Conservation (phyloP, 345 rosid species). For the Populus simonii region DNA sequence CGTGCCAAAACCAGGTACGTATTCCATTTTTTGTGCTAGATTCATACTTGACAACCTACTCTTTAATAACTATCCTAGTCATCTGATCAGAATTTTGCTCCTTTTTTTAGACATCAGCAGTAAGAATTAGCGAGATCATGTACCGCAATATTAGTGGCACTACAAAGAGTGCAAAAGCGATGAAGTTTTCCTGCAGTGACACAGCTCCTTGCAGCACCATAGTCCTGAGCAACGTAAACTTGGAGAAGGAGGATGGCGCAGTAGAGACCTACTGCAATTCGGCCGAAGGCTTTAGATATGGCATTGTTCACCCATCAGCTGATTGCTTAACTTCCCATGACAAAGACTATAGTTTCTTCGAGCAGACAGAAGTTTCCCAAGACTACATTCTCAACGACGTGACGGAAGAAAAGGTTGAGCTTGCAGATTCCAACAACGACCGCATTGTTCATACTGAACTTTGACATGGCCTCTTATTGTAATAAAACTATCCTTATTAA, state of each 20-base stretch:
- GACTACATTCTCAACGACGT: not conserved
- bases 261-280: conserved; percentile 92
- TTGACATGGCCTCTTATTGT: conserved; percentile 17
- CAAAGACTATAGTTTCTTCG: conserved; percentile 29
- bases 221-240: conserved; percentile 69
- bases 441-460: conserved; percentile 60
- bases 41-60: not conserved
- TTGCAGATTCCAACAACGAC: conserved; percentile 21
- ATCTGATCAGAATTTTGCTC: not conserved
- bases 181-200: conserved; percentile 91
- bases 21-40: not conserved
- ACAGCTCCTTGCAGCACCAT: conserved; percentile 80
- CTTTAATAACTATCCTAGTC: not conserved
- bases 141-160: conserved; percentile 85
- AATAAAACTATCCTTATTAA: not conserved
- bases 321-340: conserved; percentile 77
- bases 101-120: conserved; percentile 71
- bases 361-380: not conserved
- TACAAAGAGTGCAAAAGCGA: conserved; percentile 65
- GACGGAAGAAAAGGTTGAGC: conserved; percentile 10
- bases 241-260: conserved; percentile 66
- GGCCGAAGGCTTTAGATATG: conserved; percentile 76
- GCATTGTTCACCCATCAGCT: conserved; percentile 81
- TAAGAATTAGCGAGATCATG: conserved; percentile 73
- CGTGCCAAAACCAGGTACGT: conserved; percentile 79